A percentile compares a stretch with the other conserved stretches of the same genome.
These are phyloP conservation scores for Curvularia lunata DNA, from an alignment of 2,329 filamentous ascomycete species.

Conservation along the genomic window DNA sequence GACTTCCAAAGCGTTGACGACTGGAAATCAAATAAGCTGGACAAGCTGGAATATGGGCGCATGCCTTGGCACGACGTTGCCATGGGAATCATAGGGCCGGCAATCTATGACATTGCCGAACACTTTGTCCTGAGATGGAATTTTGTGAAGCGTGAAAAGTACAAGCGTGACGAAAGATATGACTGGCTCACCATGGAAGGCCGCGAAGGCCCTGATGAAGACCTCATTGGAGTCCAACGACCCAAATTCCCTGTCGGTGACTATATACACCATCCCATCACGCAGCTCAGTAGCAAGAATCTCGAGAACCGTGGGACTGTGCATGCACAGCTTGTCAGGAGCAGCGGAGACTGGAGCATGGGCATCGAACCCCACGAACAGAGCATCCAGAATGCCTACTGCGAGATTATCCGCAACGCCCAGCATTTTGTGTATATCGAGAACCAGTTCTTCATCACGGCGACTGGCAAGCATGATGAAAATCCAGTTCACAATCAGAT, in stretches of 20 bases:
- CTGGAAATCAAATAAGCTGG: constrained; percentile 92
- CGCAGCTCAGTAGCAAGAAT: constrained; percentile 71
- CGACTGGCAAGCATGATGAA: constrained; percentile 82
- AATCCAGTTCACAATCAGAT: constrained; percentile 85
- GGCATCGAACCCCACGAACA: constrained; percentile 80
- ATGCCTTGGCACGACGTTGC: constrained; percentile 99
- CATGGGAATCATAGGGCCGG: constrained; percentile 88
- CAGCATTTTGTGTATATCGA: constrained; percentile 97
- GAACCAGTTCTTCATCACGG: constrained; percentile 92
- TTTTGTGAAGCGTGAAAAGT: constrained; percentile 95
- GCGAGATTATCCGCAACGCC: constrained; percentile 82
- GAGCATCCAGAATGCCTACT: constrained; percentile 87
- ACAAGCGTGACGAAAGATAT: constrained; percentile 83
- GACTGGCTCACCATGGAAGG: constrained; percentile 86
- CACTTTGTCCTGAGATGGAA: constrained; percentile 97
- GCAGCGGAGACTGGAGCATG: constrained; percentile 91
- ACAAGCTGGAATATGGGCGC: constrained; percentile 86
- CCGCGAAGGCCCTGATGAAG: constrained; percentile 77
- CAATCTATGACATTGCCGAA: constrained; percentile 91
- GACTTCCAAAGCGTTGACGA: constrained; percentile 91
- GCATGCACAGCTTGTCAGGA: constrained; percentile 84
- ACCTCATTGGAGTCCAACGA: constrained; percentile 84
- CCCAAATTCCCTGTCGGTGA: constrained; percentile 88
- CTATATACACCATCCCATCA: constrained; percentile 80
- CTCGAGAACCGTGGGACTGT: constrained; percentile 69